Base-by-base conservation (phyloP, 805 yeast genomes). In the Diddensiella caesifluorescens region DNA sequence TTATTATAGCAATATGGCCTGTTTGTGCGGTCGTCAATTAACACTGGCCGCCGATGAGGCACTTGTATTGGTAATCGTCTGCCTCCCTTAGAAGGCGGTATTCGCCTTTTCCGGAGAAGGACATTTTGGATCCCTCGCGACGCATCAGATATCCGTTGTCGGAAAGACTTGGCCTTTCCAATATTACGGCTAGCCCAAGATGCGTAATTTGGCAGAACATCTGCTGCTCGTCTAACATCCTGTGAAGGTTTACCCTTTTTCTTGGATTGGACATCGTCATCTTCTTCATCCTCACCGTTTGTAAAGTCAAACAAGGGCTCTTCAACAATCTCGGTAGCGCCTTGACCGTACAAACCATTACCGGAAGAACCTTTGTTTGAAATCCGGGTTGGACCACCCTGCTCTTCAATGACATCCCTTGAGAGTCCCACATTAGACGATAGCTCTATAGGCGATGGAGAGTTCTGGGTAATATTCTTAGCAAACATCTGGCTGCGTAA, bases 31-130 rank as follows among this genome's bases (percentile, higher is more conserved):
- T 83, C 92, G 61, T 90, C 97, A 2, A 80, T 54, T 27, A 81
- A 63, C 2, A 65, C 57, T 18, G 62, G 49, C 26, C 56, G 60
- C 2, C 60, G 60, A 18, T 22, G 29, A 41, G 70, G 64, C 12
- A 79, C 53, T 1, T 74, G 64, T 4, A 87, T 59, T 0, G 95
- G 95, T n/a, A 89, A 74, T 26, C 70, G 65, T 46, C 97, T 68
- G 2, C 97, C 97, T 34, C 78, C 71, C 31, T 68, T 70, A 0
- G 92, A 72, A 13, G 77, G 75, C 5, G 77, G 72, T 18, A 53
- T 38, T 15, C 41, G 51, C 40, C 54, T 51, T 18, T 45, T 47
- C 33, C 55, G 48, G 15, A 59, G 47, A n/a, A 62, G 38, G 30
- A 57, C 56, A 38, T 61, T 58, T 27, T 41, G 36, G 9, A 48